These are phyloP conservation scores for Cryptococcus floricola DNA, from an alignment of 1,284 basidiomycete genomes.

Conservation along the genomic window DNA sequence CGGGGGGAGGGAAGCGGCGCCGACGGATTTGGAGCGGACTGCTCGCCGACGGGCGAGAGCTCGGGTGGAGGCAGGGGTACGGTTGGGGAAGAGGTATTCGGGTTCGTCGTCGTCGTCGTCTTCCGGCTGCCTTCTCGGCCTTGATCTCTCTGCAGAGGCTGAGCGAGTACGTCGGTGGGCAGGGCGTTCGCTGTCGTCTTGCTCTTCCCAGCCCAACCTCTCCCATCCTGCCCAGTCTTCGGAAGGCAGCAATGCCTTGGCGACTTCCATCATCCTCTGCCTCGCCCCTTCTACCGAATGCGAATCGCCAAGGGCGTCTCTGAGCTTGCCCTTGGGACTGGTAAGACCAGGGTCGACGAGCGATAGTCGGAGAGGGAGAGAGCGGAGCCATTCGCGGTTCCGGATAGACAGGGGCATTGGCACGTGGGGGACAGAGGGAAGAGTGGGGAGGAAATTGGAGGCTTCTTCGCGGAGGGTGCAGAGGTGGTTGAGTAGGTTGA, in stretches of 20 bases:
- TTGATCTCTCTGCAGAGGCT: conserved; percentile 2
- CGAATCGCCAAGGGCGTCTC: background rate
- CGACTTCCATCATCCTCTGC: conserved; percentile 38
- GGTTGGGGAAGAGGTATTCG: conserved; percentile 51
- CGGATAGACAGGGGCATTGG: conserved; percentile 13
- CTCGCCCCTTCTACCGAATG: conserved; percentile 30
- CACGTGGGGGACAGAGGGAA: conserved; percentile 3
- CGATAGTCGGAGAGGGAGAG: conserved; percentile 31
- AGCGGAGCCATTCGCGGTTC: conserved; percentile 35
- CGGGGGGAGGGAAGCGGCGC: conserved; percentile 11
- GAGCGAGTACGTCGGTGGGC: conserved; percentile 9
- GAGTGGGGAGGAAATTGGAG: conserved; percentile 30
- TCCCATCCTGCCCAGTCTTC: conserved; percentile 51
- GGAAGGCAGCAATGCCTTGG: conserved; percentile 41
- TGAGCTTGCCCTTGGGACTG: background rate
- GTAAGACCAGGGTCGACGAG: conserved; percentile 29
- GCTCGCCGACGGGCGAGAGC: conserved; percentile 29
- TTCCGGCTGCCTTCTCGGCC: background rate
- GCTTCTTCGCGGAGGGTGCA: conserved; percentile 42
- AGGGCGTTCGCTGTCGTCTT: conserved; percentile 25
- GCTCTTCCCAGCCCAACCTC: conserved; percentile 46
- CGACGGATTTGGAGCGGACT: conserved; percentile 35
- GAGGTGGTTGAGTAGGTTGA: conserved; percentile 34
- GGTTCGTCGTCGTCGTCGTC: conserved; percentile 30
- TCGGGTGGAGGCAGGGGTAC: conserved; percentile 45